Percentiles rank a stretch among this genome's conserved stretches.
Evolutionary conservation across 257 asterid species (phyloP).

Genomic region (Solanum tarijense): DNA sequence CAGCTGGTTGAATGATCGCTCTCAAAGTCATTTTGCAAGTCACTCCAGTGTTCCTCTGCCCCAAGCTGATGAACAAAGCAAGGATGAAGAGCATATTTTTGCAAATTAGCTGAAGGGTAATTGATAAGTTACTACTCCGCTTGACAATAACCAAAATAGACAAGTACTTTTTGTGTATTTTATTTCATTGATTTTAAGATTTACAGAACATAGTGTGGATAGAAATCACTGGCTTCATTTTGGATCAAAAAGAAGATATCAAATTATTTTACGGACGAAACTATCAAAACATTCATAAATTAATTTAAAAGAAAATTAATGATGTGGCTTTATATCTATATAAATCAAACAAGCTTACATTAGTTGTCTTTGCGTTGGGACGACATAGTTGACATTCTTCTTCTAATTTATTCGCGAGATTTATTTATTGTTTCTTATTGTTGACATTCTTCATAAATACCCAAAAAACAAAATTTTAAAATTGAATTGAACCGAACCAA

Average conservation of each 20-base stretch:
- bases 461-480: background rate
- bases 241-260: background rate
- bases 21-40: background rate
- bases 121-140: background rate
- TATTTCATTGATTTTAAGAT: background rate
- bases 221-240: background rate
- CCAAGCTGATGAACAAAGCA: background rate
- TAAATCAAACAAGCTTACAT: background rate
- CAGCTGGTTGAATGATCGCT: constrained; percentile 28
- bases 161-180: background rate
- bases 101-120: background rate
- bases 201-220: background rate
- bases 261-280: background rate
- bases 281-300: background rate
- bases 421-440: background rate
- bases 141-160: background rate
- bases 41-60: background rate
- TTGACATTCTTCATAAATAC: background rate
- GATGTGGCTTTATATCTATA: background rate
- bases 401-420: background rate
- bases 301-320: background rate
- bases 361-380: background rate
- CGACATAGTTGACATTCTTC: background rate
- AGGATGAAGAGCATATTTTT: background rate
- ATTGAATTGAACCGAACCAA: background rate